These are phyloP conservation scores for Erodium maritimum DNA, from an alignment of 345 rosid genomes.

Conservation along the genomic window DNA sequence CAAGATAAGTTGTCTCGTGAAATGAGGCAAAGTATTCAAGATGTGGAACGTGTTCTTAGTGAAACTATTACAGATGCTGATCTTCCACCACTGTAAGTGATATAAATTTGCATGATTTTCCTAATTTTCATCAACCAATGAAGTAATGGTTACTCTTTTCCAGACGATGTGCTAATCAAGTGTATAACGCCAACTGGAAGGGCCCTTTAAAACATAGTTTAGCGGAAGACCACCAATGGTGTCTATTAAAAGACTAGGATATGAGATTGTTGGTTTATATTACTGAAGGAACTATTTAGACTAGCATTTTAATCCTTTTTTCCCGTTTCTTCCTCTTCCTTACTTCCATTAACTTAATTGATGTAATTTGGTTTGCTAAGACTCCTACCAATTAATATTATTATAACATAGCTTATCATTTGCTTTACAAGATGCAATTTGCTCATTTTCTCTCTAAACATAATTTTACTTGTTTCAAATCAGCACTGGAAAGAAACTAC, in stretches of 20 bases:
- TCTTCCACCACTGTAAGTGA: conserved; percentile 77
- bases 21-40: conserved; percentile 85
- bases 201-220: neutral
- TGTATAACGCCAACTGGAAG: neutral
- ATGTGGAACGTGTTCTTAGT: conserved; percentile 76
- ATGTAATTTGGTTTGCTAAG: neutral
- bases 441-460: conserved; percentile 7
- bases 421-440: neutral
- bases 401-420: neutral
- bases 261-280: neutral
- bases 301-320: neutral
- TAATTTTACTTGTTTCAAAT: conserved; percentile 9
- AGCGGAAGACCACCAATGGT: neutral
- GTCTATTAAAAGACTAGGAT: neutral
- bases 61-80: conserved; percentile 71
- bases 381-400: neutral
- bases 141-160: neutral
- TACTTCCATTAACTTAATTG: neutral
- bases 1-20: conserved; percentile 63
- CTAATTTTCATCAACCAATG: neutral
- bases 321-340: neutral
- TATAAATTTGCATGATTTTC: conserved; percentile 4
- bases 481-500: conserved; percentile 62
- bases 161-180: neutral
- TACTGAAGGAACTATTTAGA: neutral